Evolutionary conservation across 2,329 filamentous ascomycete species (phyloP), one percentile per base, ranked within the genome.

Genomic region (Graphium sp.): DNA sequence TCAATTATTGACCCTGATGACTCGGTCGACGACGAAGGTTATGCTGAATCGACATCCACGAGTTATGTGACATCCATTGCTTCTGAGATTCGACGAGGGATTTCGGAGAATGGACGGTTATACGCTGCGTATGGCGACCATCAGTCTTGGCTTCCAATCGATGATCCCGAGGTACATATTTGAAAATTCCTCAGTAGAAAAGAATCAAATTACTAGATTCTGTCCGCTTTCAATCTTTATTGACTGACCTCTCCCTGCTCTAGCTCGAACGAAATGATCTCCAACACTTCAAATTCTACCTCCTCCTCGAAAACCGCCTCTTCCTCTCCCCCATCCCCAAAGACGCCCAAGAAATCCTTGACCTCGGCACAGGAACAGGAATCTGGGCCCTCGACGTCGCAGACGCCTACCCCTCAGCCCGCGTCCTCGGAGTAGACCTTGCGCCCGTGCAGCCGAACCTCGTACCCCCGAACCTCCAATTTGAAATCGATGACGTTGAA

Each of bases 281-380:
- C n/a, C n/a, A n/a, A n/a, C n/a, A n/a, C n/a, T n/a, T n/a, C n/a
- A n/a, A n/a, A n/a, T n/a, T n/a, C n/a, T n/a, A n/a, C n/a, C n/a
- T n/a, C 2, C n/a, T 12, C 4, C 4, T 32, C 6, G 24, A 15
- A 64, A 58, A 58, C 18, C 74, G 80, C 40, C 50, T 79, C 25
- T 79, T 78, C 41, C 52, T 79, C 1, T 68, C 69, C 41, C 60
- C 71, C 0, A 57, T 74, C 12, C 48, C 60, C 10, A 66, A 66
- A 2, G 63, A 65, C 14, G 48, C 62, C 22, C 52, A 62, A 2
- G 39, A 54, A 0, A 62, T 79, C 26, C 47, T 71, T 20, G 66
- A 72, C 38, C 56, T 79, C 27, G 71, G 80, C 40, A 55, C 54
- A 1, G 43, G 51, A 18, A 18, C 11, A 30, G 26, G 26, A 8